Conservation (phyloP, 2,329 filamentous ascomycete species). For the Paecilomyces sp. region DNA sequence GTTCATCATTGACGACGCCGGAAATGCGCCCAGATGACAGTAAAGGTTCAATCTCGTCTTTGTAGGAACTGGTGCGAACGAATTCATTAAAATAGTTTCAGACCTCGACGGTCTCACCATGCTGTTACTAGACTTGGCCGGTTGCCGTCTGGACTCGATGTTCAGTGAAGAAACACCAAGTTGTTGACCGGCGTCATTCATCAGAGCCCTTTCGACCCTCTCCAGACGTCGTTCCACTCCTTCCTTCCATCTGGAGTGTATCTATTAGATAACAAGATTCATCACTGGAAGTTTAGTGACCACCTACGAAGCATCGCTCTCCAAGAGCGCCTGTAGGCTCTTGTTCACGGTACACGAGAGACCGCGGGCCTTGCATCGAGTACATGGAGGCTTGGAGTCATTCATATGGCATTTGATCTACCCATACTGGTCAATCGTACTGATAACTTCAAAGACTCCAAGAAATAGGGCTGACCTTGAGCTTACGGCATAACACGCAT, state of each 20-base stretch:
- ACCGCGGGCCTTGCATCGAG: constrained; percentile 5
- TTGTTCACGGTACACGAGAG: constrained; percentile 6
- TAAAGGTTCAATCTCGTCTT: background rate
- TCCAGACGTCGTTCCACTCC: constrained; percentile 4
- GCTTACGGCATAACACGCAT: constrained; percentile 23
- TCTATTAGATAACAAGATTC: background rate
- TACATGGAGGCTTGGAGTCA: constrained; percentile 4
- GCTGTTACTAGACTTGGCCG: background rate
- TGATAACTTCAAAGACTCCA: background rate
- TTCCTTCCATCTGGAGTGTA: constrained; percentile 3
- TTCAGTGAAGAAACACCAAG: background rate
- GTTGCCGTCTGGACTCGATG: background rate
- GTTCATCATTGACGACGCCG: background rate
- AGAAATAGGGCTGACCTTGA: constrained; percentile 11
- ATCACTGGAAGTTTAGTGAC: background rate
- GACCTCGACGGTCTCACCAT: background rate
- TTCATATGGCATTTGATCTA: constrained; percentile 5
- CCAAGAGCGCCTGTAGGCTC: constrained; percentile 7
- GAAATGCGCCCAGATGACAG: background rate
- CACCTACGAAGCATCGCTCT: constrained; percentile 5
- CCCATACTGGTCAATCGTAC: background rate
- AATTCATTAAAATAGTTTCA: background rate
- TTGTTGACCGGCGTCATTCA: background rate
- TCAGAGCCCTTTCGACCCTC: background rate
- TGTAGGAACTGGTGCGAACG: background rate